Base-by-base conservation (phyloP, 139 green algal genomes). In the Picochlorum sp. region DNA sequence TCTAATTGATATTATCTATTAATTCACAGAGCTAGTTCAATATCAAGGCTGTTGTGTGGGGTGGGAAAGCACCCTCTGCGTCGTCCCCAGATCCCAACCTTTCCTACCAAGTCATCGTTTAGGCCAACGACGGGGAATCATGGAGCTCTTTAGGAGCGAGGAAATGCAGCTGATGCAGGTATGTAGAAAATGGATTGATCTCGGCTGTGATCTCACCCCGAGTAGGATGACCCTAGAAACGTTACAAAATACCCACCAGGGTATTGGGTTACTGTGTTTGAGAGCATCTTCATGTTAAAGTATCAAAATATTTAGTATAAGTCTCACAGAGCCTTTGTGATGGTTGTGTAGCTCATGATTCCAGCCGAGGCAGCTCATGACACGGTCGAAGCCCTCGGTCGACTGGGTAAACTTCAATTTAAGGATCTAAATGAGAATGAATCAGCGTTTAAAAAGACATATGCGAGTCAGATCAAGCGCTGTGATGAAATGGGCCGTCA, bases 81-180 rank as follows among this genome's bases (percentile, higher is more conserved):
- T 41, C 34, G 34, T 41, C 34, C 34, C 34, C 6, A 41, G 34
- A 41, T 41, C 34, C 8, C 34, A 9, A 13, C 34, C 6, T 41
- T 41, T 51, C 16, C 0, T 51, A 51, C 3, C 15, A 13, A 54
- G 16, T 21, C 15, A 54, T 10, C 47, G n/a, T 20, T 54, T 54
- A 54, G 4, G 47, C 11, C 47, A 54, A 26, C 16, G 47, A 26
- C 16, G 23, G n/a, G 16, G n/a, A 21, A 62, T 20, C 26, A 83
- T 85, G 76, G 68, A 83, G 34, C 61, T 83, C 30, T 85, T 81
- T 45, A 47, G 79, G 14, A 69, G 45, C 47, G 88, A 98, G 78
- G 85, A 96, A 78, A 98, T 99, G 93, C 79, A 95, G 84, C 85
- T 97, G 9, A 87, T 96, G 60, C 87, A 94, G 89, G 89, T 92